Percentiles rank a stretch among this genome's conserved stretches.
Conservation (phyloP, 768 basidiomycete species). For the Rhodotorula sphaerocarpa region DNA sequence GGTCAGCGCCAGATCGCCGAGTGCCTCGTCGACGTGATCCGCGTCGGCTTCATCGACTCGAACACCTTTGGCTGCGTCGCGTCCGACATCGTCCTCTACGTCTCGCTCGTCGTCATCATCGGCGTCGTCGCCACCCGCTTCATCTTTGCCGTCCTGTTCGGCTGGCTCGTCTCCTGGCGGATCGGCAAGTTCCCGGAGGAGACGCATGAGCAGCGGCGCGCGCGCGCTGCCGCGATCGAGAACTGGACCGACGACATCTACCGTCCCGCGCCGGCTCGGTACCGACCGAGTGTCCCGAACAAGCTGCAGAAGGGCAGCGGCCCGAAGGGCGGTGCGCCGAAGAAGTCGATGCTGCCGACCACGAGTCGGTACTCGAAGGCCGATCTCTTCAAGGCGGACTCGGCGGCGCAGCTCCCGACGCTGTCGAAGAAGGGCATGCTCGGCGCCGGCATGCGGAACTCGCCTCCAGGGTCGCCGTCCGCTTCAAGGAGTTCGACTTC, state of each 20-base stretch:
- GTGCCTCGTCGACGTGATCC: conserved; percentile 77
- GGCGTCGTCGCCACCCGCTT: conserved; percentile 94
- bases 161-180: conserved; percentile 96
- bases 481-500: conserved; percentile 77
- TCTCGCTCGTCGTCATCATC: conserved; percentile 92
- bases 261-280: conserved; percentile 77
- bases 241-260: conserved; percentile 95
- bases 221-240: conserved; percentile 81
- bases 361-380: conserved; percentile 56
- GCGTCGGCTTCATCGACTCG: conserved; percentile 89
- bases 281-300: conserved; percentile 75
- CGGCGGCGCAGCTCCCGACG: neutral
- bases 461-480: conserved; percentile 65
- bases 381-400: conserved; percentile 52
- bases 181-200: conserved; percentile 88
- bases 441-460: conserved; percentile 43
- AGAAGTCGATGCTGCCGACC: conserved; percentile 47
- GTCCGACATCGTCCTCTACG: conserved; percentile 83
- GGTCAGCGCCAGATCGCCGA: conserved; percentile 60
- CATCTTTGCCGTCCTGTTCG: conserved; percentile 89
- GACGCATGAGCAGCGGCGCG: conserved; percentile 84
- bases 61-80: conserved; percentile 93
- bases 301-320: conserved; percentile 40
- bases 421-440: conserved; percentile 38
- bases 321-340: no score